Evolutionary conservation across 768 basidiomycete species (phyloP).

Genomic region (Collybiopsis confluens): DNA sequence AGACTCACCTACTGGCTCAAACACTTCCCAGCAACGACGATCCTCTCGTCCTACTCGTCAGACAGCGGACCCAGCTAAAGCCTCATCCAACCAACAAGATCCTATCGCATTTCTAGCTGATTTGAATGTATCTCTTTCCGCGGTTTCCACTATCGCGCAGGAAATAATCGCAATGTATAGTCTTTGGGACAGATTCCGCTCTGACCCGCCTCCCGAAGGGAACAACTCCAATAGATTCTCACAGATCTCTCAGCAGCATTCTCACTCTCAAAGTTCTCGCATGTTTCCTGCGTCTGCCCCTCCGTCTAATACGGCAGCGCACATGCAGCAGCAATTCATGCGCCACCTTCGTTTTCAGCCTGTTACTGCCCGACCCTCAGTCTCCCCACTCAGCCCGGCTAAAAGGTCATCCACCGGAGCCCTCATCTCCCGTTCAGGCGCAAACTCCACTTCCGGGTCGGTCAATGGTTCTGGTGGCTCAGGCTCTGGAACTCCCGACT

Average conservation of each 20-base stretch:
- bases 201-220: conserved; percentile 45
- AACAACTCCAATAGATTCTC: background rate
- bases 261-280: background rate
- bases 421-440: background rate
- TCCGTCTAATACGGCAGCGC: too few species aligned
- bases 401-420: background rate
- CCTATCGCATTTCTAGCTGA: conserved; percentile 79
- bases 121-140: conserved; percentile 79
- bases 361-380: background rate
- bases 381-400: background rate
- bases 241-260: background rate
- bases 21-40: conserved; percentile 41
- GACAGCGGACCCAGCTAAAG: conserved; percentile 22
- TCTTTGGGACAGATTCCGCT: conserved; percentile 82
- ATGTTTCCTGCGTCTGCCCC: background rate
- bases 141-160: conserved; percentile 81
- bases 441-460: background rate
- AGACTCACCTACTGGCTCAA: conserved; percentile 15
- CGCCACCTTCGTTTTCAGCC: background rate
- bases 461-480: background rate
- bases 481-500: conserved; percentile 1
- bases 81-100: conserved; percentile 46
- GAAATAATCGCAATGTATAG: conserved; percentile 89
- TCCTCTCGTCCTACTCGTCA: conserved; percentile 46
- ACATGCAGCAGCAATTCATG: background rate